phyloP scores from a whole-genome alignment of 306 rosid species.

The Morella rubra region DNA sequence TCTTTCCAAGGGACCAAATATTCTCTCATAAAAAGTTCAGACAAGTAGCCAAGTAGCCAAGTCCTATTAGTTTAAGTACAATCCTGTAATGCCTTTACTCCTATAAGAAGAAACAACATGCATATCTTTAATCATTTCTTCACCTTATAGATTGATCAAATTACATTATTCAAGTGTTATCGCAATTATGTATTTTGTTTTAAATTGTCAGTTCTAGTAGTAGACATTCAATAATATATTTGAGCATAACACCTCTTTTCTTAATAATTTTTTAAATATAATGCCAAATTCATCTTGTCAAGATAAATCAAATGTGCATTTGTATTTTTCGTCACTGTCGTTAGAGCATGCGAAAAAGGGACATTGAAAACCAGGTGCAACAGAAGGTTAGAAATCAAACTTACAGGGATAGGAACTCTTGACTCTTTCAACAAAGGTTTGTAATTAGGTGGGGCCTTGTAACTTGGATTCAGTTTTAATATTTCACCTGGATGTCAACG shows the following conservation, averaged over 20 bases:
- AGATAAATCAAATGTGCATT: background rate
- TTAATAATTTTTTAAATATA: background rate
- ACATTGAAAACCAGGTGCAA: background rate
- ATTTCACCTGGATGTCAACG: slow-evolving; percentile 70
- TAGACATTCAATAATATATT: background rate
- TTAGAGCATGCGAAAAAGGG: background rate
- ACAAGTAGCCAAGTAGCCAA: background rate
- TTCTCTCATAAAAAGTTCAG: slow-evolving; percentile 1
- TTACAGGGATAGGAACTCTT: slow-evolving; percentile 73
- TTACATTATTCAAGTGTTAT: background rate
- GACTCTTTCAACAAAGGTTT: slow-evolving; percentile 82
- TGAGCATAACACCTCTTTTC: background rate
- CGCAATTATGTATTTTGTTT: background rate
- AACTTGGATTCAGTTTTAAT: slow-evolving; percentile 78
- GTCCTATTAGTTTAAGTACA: background rate
- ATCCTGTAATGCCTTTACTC: background rate
- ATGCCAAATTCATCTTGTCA: background rate
- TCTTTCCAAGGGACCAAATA: background rate
- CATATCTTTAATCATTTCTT: background rate
- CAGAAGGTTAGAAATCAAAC: slow-evolving; percentile 34
- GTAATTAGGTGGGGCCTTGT: slow-evolving; percentile 79
- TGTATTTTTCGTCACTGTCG: background rate
- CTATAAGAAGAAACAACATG: background rate
- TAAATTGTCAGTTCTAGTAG: background rate
- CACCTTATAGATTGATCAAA: background rate